Evolutionary conservation across 305 asterid species (phyloP), one percentile per base, ranked within the genome.

Genomic region (Fraxinus sp.): DNA sequence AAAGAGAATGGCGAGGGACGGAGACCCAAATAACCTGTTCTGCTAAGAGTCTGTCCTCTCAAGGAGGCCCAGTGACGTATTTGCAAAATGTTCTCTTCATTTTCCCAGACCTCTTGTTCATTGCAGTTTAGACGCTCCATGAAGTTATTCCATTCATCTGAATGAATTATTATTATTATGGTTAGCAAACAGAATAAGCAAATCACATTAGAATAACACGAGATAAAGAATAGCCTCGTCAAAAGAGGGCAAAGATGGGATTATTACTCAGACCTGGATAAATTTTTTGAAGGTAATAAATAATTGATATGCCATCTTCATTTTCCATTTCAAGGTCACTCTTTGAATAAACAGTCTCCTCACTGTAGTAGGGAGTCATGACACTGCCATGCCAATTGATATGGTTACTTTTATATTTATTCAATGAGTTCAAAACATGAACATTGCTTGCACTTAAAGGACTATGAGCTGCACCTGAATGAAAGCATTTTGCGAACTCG

Each of bases 1-100:
- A 80, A 83, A 86, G 76, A 59, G 80, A 20, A 32, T 39, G 52
- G 37, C 7, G 77, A 72, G 77, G 13, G 28, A 35, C 33, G 70
- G 81, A 11, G 55, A 86, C 72, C 18, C 18, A 37, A 80, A 79
- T 62, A 80, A 92, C 99, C 97, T 86, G 99, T 97, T 94, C 99
- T 90, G 91, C 95, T 83, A 43, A 95, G 98, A 80, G 99, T 97
- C 87, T 97, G 99, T 85, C 98, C 99, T 87, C 99, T 92, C 88
- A 95, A 90, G 82, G 99, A 97, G 62, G 98, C 99, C 99, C 98
- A 95, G 78, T 97, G 98, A 86, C 98, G 98, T 77, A 97, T 90
- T 84, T 94, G 99, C 84, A 97, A 90, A 82, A 91, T 91, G 87
- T 85, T 93, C 83, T 97, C 99, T 84, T 97, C 98, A 81, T 85